phyloP scores from a whole-genome alignment of 805 yeast species.

The Spathaspora hagerdaliae region DNA sequence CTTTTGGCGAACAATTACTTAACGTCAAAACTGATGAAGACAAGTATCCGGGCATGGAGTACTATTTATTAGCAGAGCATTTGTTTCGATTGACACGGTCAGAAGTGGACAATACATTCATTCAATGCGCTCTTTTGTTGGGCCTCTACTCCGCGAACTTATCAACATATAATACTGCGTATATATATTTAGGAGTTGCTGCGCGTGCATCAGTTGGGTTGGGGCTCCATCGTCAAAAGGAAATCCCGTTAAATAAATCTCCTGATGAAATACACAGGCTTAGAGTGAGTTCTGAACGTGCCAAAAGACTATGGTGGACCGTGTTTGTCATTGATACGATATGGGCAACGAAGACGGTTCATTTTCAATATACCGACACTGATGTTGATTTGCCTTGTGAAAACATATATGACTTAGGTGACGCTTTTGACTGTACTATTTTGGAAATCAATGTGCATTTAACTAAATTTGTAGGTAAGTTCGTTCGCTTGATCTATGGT shows the following conservation, averaged over 20 bases:
- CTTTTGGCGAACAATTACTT: constrained; percentile 36
- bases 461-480: constrained; percentile 34
- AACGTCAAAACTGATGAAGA: constrained; percentile 1
- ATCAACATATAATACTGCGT: constrained; percentile 33
- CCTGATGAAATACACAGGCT: background rate
- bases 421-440: constrained; percentile 24
- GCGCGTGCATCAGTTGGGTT: constrained; percentile 33
- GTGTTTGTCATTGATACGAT: constrained; percentile 35
- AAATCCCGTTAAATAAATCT: background rate
- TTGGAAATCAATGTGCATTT: constrained; percentile 37
- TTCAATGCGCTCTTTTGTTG: constrained; percentile 30
- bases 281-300: constrained; percentile 17
- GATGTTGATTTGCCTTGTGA: constrained; percentile 40
- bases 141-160: constrained; percentile 37
- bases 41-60: constrained; percentile 29
- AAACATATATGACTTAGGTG: constrained; percentile 23
- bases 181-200: constrained; percentile 38
- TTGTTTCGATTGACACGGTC: constrained; percentile 31
- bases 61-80: constrained; percentile 27
- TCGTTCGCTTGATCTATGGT: constrained; percentile 33
- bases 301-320: constrained; percentile 41
- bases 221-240: constrained; percentile 32
- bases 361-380: constrained; percentile 39
- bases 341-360: constrained; percentile 40
- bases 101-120: constrained; percentile 24